These are phyloP conservation scores for Thuja plicata DNA, from an alignment of 83 land plant species.

Conservation along the genomic window DNA sequence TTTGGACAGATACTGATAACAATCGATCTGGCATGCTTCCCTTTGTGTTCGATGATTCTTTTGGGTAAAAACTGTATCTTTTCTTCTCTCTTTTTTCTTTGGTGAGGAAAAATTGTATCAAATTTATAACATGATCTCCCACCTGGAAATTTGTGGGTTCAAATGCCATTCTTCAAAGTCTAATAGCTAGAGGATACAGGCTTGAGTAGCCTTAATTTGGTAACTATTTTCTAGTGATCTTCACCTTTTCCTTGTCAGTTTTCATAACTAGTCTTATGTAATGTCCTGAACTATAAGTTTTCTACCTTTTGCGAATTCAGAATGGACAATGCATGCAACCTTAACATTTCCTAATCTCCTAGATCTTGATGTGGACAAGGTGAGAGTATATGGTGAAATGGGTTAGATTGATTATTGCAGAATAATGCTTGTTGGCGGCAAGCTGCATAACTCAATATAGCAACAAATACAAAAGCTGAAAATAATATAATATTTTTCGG, in stretches of 20 bases:
- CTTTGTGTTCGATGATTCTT: constrained; percentile 91
- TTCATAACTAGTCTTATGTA: background rate
- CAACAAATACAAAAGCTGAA: no score
- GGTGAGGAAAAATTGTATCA: background rate
- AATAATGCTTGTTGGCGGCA: no score
- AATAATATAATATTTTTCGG: no score
- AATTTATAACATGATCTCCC: background rate
- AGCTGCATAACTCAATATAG: no score
- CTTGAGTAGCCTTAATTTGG: background rate
- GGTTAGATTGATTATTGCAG: no score
- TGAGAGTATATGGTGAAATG: no score
- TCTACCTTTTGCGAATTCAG: no score
- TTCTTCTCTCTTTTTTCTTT: background rate
- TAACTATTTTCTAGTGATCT: background rate
- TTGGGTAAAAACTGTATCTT: constrained; percentile 58
- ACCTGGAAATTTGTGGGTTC: background rate
- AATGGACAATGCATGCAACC: no score
- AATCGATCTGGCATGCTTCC: constrained; percentile 94
- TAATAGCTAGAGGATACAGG: background rate
- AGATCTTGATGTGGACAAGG: no score
- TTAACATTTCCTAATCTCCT: no score
- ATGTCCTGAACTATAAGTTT: no score
- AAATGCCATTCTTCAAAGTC: background rate
- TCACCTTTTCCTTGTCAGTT: background rate
- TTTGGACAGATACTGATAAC: constrained; percentile 98